These are phyloP conservation scores for Colletotrichum tabaci DNA, from an alignment of 2,329 filamentous ascomycete genomes.

Conservation along the genomic window DNA sequence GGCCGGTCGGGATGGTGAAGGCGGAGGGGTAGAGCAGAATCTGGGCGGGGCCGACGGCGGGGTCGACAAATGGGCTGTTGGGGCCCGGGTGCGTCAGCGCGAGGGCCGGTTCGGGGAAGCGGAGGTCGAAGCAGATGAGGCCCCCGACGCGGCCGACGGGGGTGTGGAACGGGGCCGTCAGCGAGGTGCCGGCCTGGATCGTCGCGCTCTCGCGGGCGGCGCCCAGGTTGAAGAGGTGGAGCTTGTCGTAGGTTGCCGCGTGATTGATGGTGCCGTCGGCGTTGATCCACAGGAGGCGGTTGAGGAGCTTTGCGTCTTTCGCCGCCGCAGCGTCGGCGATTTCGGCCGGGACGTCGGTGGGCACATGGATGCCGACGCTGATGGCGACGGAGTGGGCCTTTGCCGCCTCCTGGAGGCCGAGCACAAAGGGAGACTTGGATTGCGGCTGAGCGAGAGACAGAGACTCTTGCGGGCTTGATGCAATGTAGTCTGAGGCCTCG, in stretches of 20 bases:
- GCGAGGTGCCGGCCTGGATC: slow-evolving; percentile 76
- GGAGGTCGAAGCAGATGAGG: slow-evolving; percentile 91
- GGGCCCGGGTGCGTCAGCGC: slow-evolving; percentile 67
- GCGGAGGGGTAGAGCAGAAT: slow-evolving; percentile 90
- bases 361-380: slow-evolving; percentile 90
- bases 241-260: slow-evolving; percentile 80
- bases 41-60: slow-evolving; percentile 68
- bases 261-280: slow-evolving; percentile 59
- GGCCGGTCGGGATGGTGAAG: slow-evolving; percentile 89
- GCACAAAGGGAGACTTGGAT: slow-evolving; percentile 79
- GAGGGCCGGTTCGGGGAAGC: slow-evolving; percentile 83
- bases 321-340: slow-evolving; percentile 33
- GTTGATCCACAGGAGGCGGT: slow-evolving; percentile 68
- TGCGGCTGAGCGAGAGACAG: slow-evolving; percentile 79
- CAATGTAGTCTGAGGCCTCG: slow-evolving; percentile 93
- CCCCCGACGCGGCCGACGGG: slow-evolving; percentile 82
- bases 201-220: slow-evolving; percentile 66
- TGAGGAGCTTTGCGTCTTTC: slow-evolving; percentile 59
- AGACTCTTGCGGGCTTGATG: slow-evolving; percentile 75
- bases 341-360: slow-evolving; percentile 57
- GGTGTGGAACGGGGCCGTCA: slow-evolving; percentile 81
- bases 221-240: slow-evolving; percentile 88
- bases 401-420: slow-evolving; percentile 80
- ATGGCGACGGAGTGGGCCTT: slow-evolving; percentile 76
- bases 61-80: slow-evolving; percentile 46